Evolutionary conservation across 768 basidiomycete species (phyloP).

Genomic region (Amanita muscaria): DNA sequence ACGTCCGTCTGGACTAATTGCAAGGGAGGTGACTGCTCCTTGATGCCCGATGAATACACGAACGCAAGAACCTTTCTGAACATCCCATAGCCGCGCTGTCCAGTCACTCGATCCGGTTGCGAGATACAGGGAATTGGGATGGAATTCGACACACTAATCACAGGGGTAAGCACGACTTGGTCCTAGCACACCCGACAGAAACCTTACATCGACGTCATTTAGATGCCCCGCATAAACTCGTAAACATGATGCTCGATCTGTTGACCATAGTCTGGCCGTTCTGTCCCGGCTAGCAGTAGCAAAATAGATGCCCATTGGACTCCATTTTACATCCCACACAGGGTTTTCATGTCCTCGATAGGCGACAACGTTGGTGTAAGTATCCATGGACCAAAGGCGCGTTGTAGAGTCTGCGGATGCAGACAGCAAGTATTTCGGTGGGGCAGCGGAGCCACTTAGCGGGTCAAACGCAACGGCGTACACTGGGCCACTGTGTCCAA

Average conservation of each 20-base stretch:
- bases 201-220: constrained; percentile 91
- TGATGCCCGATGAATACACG: constrained; percentile 96
- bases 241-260: constrained; percentile 78
- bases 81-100: constrained; percentile 96
- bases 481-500: constrained; percentile 95
- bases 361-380: constrained; percentile 86
- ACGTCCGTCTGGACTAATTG: constrained; percentile 88
- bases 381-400: constrained; percentile 93
- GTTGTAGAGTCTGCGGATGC: constrained; percentile 87
- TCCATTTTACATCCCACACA: constrained; percentile 99
- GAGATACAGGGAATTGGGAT: constrained; percentile 95
- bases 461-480: constrained; percentile 95
- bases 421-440: constrained; percentile 85
- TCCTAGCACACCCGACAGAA: constrained; percentile 3
- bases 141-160: constrained; percentile 83
- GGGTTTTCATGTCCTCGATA: constrained; percentile 96
- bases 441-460: constrained; percentile 70
- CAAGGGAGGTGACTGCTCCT: constrained; percentile 76
- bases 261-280: constrained; percentile 94
- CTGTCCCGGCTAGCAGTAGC: constrained; percentile 91
- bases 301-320: constrained; percentile 97
- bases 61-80: constrained; percentile 90
- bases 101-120: constrained; percentile 96
- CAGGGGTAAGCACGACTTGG: neutral
- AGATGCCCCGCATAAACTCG: constrained; percentile 93